Base-by-base conservation (phyloP, 2,329 filamentous ascomycete species). In the Cytospora leucostoma region DNA sequence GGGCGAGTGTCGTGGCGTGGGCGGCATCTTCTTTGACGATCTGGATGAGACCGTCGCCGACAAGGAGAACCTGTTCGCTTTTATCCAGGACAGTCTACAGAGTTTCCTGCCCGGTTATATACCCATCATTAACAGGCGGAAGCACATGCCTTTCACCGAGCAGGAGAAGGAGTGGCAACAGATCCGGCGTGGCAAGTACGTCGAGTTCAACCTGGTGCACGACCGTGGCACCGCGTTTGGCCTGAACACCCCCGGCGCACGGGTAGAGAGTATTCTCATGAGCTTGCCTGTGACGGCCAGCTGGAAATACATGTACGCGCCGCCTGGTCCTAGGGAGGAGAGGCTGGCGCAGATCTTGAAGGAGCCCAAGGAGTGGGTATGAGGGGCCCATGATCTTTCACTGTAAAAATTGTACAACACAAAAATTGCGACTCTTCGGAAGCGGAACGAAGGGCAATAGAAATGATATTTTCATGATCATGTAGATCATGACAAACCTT, bases 21-120 rank as follows among this genome's bases (percentile, higher is more conserved):
- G 95, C 59, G 95, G 95, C 60, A 98, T 99, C 76, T 99, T 99
- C 85, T 99, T 99, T 73, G 95, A 99, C 76, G 95, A 99, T 74
- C 83, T 99, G 15, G 95, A 99, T 74, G 90, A 91, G 71, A 84
- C 86, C 1, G 90, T 94, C 71, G 92, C 93, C 66, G 91, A 95
- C 71, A 88, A 91, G 70, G 93, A 98, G 74, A 91, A 93, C 68
- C 85, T 93, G 0, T 98, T 99, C 74, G 87, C 90, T 17, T 98
- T 97, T 70, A 86, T 93, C 61, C 90, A 93, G 73, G 91, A 93
- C 72, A 92, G 91, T 71, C 81, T 97, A 62, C 86, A 88, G 65
- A 89, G 93, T 11, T 99, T 99, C 81, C 75, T 98, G 63, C 95
- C 95, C 1, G 90, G 89, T 0, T 99, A 98, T 73, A 71, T 97